Base-by-base conservation (phyloP, 345 rosid genomes). In the Syzygium jambos region DNA sequence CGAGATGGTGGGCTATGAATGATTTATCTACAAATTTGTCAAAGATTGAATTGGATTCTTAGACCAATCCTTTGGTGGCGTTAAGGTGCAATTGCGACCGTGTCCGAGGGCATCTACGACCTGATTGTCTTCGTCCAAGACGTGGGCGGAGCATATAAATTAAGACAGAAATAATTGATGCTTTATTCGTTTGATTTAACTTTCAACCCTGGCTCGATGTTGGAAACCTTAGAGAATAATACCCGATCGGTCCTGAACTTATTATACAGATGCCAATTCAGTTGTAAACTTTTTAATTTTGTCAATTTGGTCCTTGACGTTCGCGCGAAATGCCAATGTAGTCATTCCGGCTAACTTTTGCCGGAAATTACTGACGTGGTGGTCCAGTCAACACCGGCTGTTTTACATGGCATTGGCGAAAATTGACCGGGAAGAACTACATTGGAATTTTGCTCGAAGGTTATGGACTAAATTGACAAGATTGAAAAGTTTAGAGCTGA, bases 311-410 rank as follows among this genome's bases (percentile, higher is more conserved):
- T 21, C 14, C 3, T 73, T 38, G 8, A 5, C 2, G 0, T 73
- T 19, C 5, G 23, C 5, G 8, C 23, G 13, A 73, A 73, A 73
- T 73, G 49, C 2, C 43, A 73, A 73, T 38, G 7, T 38, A 38
- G 27, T 73, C 25, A 19, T 73, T 38, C 0, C 0, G 2, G 8
- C 3, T 7, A 38, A 19, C 22, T 34, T 73, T 73, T 11, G 4
- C 0, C 1, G 2, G 25, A 19, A 34, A 73, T 73, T 1, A 7
- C 0, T 4, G 1, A 9, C 4, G 21, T 73, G 25, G 1, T 0
- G 5, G 0, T 34, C 7, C 11, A 9, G 4, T 38, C 2, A 19
- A 38, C 6, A 1, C 5, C 7, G 1, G 13, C 14, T 1, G 0
- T 19, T 15, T 0, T 19, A 1, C 3, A 8, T 38, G 15, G 22